Conservation (phyloP, 306 rosid species). For the Prosopis cineraria region DNA sequence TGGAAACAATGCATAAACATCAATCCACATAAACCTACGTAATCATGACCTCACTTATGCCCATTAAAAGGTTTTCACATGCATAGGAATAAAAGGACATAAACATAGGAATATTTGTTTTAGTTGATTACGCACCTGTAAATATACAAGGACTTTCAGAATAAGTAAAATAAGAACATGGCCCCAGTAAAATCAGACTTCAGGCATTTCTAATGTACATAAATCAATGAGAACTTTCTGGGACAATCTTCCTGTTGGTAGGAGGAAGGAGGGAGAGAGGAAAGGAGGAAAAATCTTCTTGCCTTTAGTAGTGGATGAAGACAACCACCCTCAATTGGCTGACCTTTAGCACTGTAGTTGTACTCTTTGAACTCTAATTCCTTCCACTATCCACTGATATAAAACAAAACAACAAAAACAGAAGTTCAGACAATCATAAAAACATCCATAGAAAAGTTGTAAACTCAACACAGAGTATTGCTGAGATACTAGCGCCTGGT, state of each 20-base stretch:
- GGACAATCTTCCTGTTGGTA: not conserved
- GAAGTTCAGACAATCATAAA: slow-evolving; percentile 30
- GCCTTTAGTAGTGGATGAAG: slow-evolving; percentile 97
- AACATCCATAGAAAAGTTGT: slow-evolving; percentile 25
- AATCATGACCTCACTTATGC: no score
- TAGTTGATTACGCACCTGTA: slow-evolving; percentile 79
- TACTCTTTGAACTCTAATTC: slow-evolving; percentile 79
- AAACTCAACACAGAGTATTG: not conserved
- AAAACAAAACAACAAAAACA: slow-evolving; percentile 16
- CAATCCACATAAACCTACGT: no score
- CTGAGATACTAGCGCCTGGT: not conserved
- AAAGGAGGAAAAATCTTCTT: slow-evolving; percentile 37
- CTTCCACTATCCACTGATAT: slow-evolving; percentile 83
- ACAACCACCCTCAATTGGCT: slow-evolving; percentile 76
- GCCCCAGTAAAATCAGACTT: not conserved
- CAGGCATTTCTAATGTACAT: not conserved
- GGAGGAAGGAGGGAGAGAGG: slow-evolving; percentile 13
- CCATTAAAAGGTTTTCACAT: no score
- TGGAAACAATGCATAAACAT: no score
- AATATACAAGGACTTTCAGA: slow-evolving; percentile 32
- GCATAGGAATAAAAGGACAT: no score
- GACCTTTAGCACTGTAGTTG: slow-evolving; percentile 88
- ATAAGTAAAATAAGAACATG: not conserved
- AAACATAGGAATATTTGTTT: slow-evolving; percentile 80
- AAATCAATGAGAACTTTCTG: not conserved